Percentiles rank a stretch among this genome's conserved stretches.
Conservation (phyloP, 2,329 filamentous ascomycete genomes). For the Teratosphaeria nubilosa region DNA sequence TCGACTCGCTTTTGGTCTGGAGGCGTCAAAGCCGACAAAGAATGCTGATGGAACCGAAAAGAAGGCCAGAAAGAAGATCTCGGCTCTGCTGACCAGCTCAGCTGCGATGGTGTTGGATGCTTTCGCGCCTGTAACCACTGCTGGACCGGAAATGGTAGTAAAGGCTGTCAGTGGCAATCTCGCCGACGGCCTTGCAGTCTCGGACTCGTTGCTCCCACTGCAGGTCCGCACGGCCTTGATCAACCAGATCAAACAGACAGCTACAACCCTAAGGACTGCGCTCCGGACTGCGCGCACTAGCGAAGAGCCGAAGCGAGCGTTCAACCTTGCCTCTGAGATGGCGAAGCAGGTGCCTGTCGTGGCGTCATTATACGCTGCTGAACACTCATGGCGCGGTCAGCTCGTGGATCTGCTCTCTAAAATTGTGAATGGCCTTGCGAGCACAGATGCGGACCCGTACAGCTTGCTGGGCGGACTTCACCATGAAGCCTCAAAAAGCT, state of each 20-base stretch:
- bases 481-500: slow-evolving; percentile 69
- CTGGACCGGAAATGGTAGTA: slow-evolving; percentile 6
- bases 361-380: slow-evolving; percentile 15
- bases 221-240: slow-evolving; percentile 8
- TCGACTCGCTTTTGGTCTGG: slow-evolving; percentile 63
- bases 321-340: slow-evolving; percentile 7
- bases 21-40: slow-evolving; percentile 43
- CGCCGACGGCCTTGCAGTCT: slow-evolving; percentile 10
- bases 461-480: slow-evolving; percentile 88
- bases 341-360: slow-evolving; percentile 14
- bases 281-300: slow-evolving; percentile 7
- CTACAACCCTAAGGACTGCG: slow-evolving; percentile 11
- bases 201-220: slow-evolving; percentile 11
- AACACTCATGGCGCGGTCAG: slow-evolving; percentile 13
- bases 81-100: slow-evolving; percentile 57
- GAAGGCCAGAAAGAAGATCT: slow-evolving; percentile 33
- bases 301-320: slow-evolving; percentile 6
- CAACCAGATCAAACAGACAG: slow-evolving; percentile 9
- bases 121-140: slow-evolving; percentile 36
- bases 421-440: slow-evolving; percentile 12
- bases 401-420: slow-evolving; percentile 13
- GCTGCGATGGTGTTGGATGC: slow-evolving; percentile 67
- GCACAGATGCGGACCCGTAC: slow-evolving; percentile 59
- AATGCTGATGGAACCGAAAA: not conserved
- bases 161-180: slow-evolving; percentile 11